These are phyloP conservation scores for Beta macrorhiza DNA, from an alignment of 179 eudicot genomes.

Conservation along the genomic window DNA sequence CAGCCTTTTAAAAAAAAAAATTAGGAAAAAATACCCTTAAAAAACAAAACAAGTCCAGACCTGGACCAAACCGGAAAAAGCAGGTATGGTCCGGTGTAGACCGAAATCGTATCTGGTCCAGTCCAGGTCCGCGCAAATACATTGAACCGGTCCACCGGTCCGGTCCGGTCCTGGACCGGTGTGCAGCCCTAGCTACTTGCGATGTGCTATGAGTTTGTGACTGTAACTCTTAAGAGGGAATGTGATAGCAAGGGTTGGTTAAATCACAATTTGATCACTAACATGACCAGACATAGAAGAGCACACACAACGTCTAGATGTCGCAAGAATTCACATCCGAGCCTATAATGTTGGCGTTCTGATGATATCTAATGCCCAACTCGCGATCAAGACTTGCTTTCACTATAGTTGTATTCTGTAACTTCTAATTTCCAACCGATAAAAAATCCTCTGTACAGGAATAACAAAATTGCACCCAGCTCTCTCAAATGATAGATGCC, in stretches of 20 bases:
- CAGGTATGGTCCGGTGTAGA: no score
- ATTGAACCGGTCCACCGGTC: no score
- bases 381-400: constrained; percentile 18
- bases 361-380: constrained; percentile 9
- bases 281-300: not conserved
- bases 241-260: not conserved
- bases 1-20: no score
- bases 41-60: no score
- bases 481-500: constrained; percentile 66
- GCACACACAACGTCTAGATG: not conserved
- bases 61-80: no score
- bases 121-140: no score
- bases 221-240: not conserved
- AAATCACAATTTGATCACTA: constrained; percentile 1
- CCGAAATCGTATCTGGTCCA: no score
- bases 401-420: constrained; percentile 22
- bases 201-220: not conserved
- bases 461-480: not conserved
- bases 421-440: constrained; percentile 6
- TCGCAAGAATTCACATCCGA: constrained; percentile 18
- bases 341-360: not conserved
- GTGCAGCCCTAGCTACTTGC: not conserved
- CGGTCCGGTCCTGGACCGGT: no score
- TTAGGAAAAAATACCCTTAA: no score
- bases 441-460: constrained; percentile 30